A percentile compares a stretch with the other conserved stretches of the same genome.
These are phyloP conservation scores for Phallus indusiatus DNA, from an alignment of 768 basidiomycete species.

Conservation along the genomic window DNA sequence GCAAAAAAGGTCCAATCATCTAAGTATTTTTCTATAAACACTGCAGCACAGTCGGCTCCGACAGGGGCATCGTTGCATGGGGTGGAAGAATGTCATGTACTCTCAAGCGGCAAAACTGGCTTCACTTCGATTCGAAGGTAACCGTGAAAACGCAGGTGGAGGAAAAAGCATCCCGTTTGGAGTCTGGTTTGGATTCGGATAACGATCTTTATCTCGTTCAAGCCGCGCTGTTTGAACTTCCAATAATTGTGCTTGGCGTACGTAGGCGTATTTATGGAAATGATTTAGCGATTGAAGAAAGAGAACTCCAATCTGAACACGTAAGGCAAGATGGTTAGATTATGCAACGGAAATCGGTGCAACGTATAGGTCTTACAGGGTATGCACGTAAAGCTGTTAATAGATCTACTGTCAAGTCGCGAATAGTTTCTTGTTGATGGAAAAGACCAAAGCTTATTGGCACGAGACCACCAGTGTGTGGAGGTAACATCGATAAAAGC, in stretches of 20 bases:
- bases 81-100: too few relatives aligned
- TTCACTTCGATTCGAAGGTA: constrained; percentile 39
- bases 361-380: constrained; percentile 43
- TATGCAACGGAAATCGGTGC: not conserved
- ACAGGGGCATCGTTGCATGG: not conserved
- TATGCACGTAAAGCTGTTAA: constrained; percentile 71
- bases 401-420: constrained; percentile 74
- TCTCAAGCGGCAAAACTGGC: constrained; percentile 29
- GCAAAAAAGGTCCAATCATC: not conserved
- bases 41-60: too few relatives aligned
- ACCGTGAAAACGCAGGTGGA: constrained; percentile 22
- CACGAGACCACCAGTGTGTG: constrained; percentile 72
- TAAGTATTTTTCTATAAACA: not conserved
- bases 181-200: not conserved
- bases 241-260: constrained; percentile 66
- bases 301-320: constrained; percentile 60
- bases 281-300: constrained; percentile 76
- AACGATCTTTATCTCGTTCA: not conserved
- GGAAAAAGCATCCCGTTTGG: constrained; percentile 27
- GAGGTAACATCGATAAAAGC: constrained; percentile 73
- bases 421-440: constrained; percentile 70
- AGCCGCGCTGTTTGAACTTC: constrained; percentile 25
- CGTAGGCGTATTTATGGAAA: constrained; percentile 83
- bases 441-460: constrained; percentile 86
- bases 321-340: constrained; percentile 6